phyloP scores from a whole-genome alignment of 2,329 filamentous ascomycete genomes.

The Calonectria hawksworthii region DNA sequence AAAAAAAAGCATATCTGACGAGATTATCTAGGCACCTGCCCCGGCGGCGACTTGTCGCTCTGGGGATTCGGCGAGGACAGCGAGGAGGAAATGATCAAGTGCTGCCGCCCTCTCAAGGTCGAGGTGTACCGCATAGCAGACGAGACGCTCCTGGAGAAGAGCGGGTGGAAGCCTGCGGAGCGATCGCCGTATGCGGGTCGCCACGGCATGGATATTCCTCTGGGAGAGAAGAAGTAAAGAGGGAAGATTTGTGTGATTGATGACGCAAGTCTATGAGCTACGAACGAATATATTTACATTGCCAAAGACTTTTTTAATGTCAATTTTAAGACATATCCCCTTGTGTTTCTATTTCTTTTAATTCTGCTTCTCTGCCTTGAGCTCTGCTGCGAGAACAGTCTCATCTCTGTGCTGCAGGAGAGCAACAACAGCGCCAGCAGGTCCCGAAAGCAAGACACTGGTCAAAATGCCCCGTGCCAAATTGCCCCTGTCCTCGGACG shows the following conservation, averaged over 20 bases:
- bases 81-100: slow-evolving; percentile 77
- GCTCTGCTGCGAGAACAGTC: slow-evolving; percentile 39
- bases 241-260: not conserved
- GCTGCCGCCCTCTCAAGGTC: slow-evolving; percentile 80
- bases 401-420: slow-evolving; percentile 46
- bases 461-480: slow-evolving; percentile 34
- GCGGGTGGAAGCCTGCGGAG: slow-evolving; percentile 74
- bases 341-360: slow-evolving; percentile 28
- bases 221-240: slow-evolving; percentile 38
- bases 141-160: slow-evolving; percentile 60
- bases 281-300: slow-evolving; percentile 7
- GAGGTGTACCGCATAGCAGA: slow-evolving; percentile 78
- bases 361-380: slow-evolving; percentile 40
- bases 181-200: slow-evolving; percentile 67
- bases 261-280: not conserved
- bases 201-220: slow-evolving; percentile 41
- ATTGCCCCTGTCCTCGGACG: slow-evolving; percentile 34
- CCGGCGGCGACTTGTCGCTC: slow-evolving; percentile 84
- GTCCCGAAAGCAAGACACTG: slow-evolving; percentile 40
- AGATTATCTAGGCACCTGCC: slow-evolving; percentile 74
- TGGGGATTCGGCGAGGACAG: slow-evolving; percentile 83
- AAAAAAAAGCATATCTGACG: too few species aligned
- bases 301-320: too few species aligned
- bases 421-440: slow-evolving; percentile 41
- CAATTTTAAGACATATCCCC: too few species aligned